Percentiles rank a stretch among this genome's conserved stretches.
Conservation (phyloP, 2,329 filamentous ascomycete species). For the Xylaria arbuscula region DNA sequence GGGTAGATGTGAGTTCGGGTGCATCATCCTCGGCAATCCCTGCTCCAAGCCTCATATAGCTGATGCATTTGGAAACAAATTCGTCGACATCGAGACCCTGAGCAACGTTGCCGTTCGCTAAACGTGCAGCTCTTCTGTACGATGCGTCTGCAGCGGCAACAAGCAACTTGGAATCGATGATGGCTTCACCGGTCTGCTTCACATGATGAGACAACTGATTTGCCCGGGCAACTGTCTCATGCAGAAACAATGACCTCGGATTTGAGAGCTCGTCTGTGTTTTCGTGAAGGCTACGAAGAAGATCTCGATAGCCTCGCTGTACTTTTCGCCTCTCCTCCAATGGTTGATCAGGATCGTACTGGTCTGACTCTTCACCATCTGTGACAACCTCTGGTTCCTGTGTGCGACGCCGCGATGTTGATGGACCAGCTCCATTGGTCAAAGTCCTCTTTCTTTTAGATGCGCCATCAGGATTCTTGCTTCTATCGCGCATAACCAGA, state of each 20-base stretch:
- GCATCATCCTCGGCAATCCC: constrained; percentile 64
- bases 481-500: constrained; percentile 49
- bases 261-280: constrained; percentile 78
- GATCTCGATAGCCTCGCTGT: constrained; percentile 74
- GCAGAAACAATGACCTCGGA: constrained; percentile 71
- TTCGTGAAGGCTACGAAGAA: constrained; percentile 70
- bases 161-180: constrained; percentile 87
- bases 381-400: constrained; percentile 42
- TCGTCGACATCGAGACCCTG: constrained; percentile 89
- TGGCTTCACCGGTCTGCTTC: constrained; percentile 90
- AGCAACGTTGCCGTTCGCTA: constrained; percentile 77
- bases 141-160: constrained; percentile 84
- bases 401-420: constrained; percentile 48
- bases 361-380: constrained; percentile 50
- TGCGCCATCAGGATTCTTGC: constrained; percentile 40
- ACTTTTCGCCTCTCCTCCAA: constrained; percentile 77
- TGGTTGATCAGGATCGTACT: constrained; percentile 86
- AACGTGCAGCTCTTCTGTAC: constrained; percentile 78
- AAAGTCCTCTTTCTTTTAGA: constrained; percentile 49
- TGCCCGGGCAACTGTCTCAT: constrained; percentile 72
- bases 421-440: constrained; percentile 47
- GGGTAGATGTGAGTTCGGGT: constrained; percentile 62
- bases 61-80: constrained; percentile 89
- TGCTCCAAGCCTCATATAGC: constrained; percentile 80
- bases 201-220: constrained; percentile 75